Evolutionary conservation across 2,329 filamentous ascomycete species (phyloP), one percentile per base, ranked within the genome.

Genomic region (Phaeosphaeria sp.): DNA sequence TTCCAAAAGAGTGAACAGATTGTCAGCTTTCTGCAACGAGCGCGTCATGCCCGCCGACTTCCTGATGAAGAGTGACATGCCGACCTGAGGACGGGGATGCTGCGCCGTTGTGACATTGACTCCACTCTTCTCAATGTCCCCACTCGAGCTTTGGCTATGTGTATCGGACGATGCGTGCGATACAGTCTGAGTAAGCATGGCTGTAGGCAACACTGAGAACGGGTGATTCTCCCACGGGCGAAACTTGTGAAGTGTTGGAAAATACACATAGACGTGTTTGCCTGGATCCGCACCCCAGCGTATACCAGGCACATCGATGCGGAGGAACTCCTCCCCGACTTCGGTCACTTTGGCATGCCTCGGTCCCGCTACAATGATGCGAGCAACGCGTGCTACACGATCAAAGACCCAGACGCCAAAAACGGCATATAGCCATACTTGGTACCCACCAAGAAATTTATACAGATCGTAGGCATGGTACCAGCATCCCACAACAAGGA

Each of bases 211-310:
- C 22, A 83, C 65, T 1, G 81, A 84, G 63, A 86, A 86, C 0
- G 83, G 83, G 63, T 86, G 84, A 48, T 83, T 85, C 66, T 86
- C 82, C 83, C 83, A 86, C 1, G 59, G 57, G 4, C 57, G 49
- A 20, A 59, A 39, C 3, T 48, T 46, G 25, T 57, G 77, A 3
- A 84, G 61, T 0, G 78, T 79, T 0, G 83, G 83, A 62, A 86
- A 84, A 64, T 84, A 84, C 0, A 79, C 68, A 55, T 83, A 85
- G 0, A 73, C 79, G 51, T 82, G 78, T 2, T 74, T 33, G 2
- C 63, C 61, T 1, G 63, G 56, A 24, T 33, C 42, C 1, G 56
- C 65, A 2, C 74, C 75, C 73, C 76, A 82, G 49, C 75, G 61
- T 8, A 81, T 57, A 5, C 76, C 78, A 5, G 68, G 64, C 21